Percentiles rank a stretch among this genome's conserved stretches.
These are phyloP conservation scores for Saturnispora dispora DNA, from an alignment of 805 yeast species.

Conservation along the genomic window DNA sequence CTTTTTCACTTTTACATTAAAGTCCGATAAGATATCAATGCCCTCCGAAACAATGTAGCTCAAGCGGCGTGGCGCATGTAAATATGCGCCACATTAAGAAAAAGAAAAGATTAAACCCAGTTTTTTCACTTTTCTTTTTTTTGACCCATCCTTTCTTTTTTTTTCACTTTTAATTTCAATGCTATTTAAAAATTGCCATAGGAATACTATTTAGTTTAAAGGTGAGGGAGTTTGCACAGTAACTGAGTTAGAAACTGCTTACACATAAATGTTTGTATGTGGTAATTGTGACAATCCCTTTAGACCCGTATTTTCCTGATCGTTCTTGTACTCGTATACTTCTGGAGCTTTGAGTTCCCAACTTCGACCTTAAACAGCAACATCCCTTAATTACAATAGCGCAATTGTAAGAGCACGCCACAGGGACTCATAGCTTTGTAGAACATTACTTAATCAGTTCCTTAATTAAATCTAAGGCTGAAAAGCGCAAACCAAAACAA, in stretches of 20 bases:
- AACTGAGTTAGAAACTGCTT: not conserved
- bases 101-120: not conserved
- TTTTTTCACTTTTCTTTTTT: not conserved
- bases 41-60: not conserved
- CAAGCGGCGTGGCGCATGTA: not conserved
- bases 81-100: not conserved
- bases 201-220: not conserved
- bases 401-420: not conserved
- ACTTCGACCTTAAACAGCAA: not conserved
- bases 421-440: not conserved
- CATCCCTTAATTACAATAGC: not conserved
- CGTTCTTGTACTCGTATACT: not conserved
- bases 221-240: too few species aligned
- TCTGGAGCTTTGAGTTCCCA: not conserved
- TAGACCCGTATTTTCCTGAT: not conserved
- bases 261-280: too few species aligned
- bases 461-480: not conserved
- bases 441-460: not conserved
- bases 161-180: not conserved
- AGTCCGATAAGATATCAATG: conserved; percentile 2
- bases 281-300: too few species aligned
- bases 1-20: not conserved
- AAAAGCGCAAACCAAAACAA: not conserved
- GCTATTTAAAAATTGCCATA: not conserved
- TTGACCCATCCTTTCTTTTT: too few species aligned